A percentile compares a stretch with the other conserved stretches of the same genome.
phyloP scores from a whole-genome alignment of 2,329 filamentous ascomycete genomes.

The Phialocephala sp. region DNA sequence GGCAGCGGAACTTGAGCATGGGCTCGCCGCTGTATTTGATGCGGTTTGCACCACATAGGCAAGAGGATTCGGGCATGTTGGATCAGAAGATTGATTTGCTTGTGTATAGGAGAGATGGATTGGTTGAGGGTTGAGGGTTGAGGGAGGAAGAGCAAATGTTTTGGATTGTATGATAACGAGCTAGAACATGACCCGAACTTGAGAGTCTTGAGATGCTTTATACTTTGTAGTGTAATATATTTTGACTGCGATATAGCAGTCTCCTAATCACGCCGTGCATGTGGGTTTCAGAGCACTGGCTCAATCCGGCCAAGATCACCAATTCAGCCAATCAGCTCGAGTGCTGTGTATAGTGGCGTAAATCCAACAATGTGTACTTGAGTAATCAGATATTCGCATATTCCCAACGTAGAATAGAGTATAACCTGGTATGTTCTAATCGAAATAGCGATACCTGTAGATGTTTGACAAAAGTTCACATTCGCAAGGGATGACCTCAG shows the following conservation, averaged over 20 bases:
- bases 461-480: too few species aligned
- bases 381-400: too few species aligned
- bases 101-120: background rate
- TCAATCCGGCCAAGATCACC: background rate
- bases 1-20: slow-evolving; percentile 31
- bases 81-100: background rate
- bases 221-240: background rate
- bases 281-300: background rate
- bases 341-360: too few species aligned
- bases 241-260: background rate
- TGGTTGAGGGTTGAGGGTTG: background rate
- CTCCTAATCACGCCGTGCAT: background rate
- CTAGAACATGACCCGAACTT: too few species aligned
- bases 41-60: slow-evolving; percentile 31
- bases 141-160: too few species aligned
- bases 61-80: slow-evolving; percentile 31
- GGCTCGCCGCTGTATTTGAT: slow-evolving; percentile 28
- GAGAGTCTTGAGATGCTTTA: background rate
- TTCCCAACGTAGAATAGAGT: too few species aligned
- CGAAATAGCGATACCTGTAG: too few species aligned
- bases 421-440: too few species aligned
- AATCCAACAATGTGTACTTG: too few species aligned
- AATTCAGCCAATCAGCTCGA: background rate
- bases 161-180: too few species aligned
- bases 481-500: too few species aligned